A percentile compares a stretch with the other conserved stretches of the same genome.
Conservation (phyloP, 2,329 filamentous ascomycete species). For the Calonectria pseudoturangicola region DNA sequence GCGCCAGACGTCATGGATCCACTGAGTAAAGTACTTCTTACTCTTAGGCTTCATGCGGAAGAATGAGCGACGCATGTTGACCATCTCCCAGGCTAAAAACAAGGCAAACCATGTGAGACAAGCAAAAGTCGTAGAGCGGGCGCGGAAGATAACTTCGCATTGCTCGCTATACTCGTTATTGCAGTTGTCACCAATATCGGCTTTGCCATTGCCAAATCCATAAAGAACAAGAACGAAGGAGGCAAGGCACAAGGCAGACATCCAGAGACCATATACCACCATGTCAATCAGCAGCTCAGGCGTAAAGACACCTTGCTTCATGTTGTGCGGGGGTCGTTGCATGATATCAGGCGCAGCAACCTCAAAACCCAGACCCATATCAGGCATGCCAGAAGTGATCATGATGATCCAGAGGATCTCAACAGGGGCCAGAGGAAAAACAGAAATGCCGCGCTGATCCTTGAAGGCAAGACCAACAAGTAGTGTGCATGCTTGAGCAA, state of each 20-base stretch:
- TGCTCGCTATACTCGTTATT: slow-evolving; percentile 72
- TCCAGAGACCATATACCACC: slow-evolving; percentile 80
- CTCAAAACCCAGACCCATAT: slow-evolving; percentile 85
- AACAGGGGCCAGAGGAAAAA: slow-evolving; percentile 82
- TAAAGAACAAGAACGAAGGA: slow-evolving; percentile 73
- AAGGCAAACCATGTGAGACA: slow-evolving; percentile 84
- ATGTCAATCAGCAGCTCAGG: slow-evolving; percentile 79
- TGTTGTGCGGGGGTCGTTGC: slow-evolving; percentile 79
- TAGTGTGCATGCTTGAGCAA: slow-evolving; percentile 81
- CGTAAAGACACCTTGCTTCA: slow-evolving; percentile 76
- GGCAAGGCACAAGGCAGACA: slow-evolving; percentile 74
- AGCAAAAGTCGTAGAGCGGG: slow-evolving; percentile 83
- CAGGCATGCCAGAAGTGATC: slow-evolving; percentile 83
- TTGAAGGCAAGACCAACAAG: slow-evolving; percentile 83
- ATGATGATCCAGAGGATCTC: slow-evolving; percentile 88
- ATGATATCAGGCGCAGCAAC: slow-evolving; percentile 81
- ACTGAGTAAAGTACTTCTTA: slow-evolving; percentile 77
- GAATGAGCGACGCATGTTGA: slow-evolving; percentile 81
- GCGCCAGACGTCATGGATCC: slow-evolving; percentile 79
- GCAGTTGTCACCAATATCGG: slow-evolving; percentile 72
- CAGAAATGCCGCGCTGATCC: slow-evolving; percentile 76
- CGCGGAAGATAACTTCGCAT: slow-evolving; percentile 80
- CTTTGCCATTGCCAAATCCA: slow-evolving; percentile 68
- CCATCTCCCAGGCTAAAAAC: slow-evolving; percentile 86
- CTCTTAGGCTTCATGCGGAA: slow-evolving; percentile 82